A percentile compares a stretch with the other conserved stretches of the same genome.
Conservation (phyloP, 345 rosid species). For the Adansonia digitata region DNA sequence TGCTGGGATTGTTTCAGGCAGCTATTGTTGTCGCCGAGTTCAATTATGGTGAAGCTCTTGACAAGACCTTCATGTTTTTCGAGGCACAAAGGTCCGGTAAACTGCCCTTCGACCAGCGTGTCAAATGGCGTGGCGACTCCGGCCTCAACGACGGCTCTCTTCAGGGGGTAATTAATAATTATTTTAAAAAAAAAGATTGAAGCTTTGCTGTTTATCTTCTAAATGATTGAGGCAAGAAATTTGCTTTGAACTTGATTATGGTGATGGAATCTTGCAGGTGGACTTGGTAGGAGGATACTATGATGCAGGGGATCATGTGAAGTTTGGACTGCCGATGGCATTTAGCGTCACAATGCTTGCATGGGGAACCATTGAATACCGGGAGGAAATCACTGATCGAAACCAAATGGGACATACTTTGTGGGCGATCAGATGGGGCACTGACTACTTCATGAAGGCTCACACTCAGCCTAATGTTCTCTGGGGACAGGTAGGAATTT, state of each 20-base stretch:
- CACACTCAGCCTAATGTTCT: slow-evolving; percentile 67
- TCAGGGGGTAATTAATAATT: slow-evolving; percentile 51
- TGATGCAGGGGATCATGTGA: slow-evolving; percentile 91
- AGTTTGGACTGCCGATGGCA: slow-evolving; percentile 90
- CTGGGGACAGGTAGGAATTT: slow-evolving; percentile 57
- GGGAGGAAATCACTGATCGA: background rate
- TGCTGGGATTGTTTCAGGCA: slow-evolving; percentile 9
- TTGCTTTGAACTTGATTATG: background rate
- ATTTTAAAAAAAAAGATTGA: background rate
- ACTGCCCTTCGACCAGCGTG: slow-evolving; percentile 40
- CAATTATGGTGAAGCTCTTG: slow-evolving; percentile 51
- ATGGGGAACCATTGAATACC: slow-evolving; percentile 7
- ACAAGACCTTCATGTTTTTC: slow-evolving; percentile 57
- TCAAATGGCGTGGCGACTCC: slow-evolving; percentile 61
- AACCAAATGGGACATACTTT: slow-evolving; percentile 57
- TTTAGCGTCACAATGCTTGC: slow-evolving; percentile 53
- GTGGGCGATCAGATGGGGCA: slow-evolving; percentile 71
- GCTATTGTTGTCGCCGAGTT: slow-evolving; percentile 27
- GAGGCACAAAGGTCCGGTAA: slow-evolving; percentile 71
- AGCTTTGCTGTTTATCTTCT: background rate
- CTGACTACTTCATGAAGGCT: slow-evolving; percentile 78
- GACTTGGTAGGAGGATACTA: slow-evolving; percentile 86
- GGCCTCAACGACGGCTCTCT: slow-evolving; percentile 54
- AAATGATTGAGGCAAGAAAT: background rate
- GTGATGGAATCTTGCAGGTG: slow-evolving; percentile 31